Percentiles rank a stretch among this genome's conserved stretches.
phyloP scores from a whole-genome alignment of 2,329 filamentous ascomycete genomes.

The Plenodomus biglobosus region DNA sequence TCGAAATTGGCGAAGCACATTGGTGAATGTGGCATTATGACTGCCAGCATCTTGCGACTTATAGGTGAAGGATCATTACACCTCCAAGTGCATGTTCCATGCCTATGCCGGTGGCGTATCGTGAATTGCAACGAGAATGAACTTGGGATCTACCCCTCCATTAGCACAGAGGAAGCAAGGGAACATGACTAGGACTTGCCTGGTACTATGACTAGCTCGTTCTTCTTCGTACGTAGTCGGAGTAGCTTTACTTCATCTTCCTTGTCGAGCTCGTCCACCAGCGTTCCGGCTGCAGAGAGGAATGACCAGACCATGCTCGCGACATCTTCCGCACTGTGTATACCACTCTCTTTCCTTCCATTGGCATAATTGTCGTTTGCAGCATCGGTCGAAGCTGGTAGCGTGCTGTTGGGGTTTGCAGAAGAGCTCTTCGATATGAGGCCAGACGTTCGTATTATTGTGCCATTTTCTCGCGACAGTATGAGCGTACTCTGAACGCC shows the following conservation, averaged over 20 bases:
- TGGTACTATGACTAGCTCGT: constrained; percentile 80
- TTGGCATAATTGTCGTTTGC: constrained; percentile 36
- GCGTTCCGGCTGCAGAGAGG: constrained; percentile 65
- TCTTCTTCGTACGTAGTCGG: constrained; percentile 77
- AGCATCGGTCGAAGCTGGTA: constrained; percentile 39
- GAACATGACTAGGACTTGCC: constrained; percentile 39
- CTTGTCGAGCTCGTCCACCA: constrained; percentile 72
- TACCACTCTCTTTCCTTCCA: constrained; percentile 47
- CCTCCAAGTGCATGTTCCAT: constrained; percentile 19
- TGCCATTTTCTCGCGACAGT: constrained; percentile 69
- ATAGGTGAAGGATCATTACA: not conserved
- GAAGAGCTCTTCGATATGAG: constrained; percentile 63
- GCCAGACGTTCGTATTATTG: constrained; percentile 74
- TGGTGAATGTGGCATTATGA: constrained; percentile 50
- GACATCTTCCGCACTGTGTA: constrained; percentile 69
- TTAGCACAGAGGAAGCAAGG: constrained; percentile 13
- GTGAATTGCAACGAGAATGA: constrained; percentile 76
- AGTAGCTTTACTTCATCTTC: constrained; percentile 79
- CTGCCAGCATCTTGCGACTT: not conserved
- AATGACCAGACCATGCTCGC: constrained; percentile 76
- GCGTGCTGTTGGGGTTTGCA: constrained; percentile 47
- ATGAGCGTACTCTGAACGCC: constrained; percentile 78
- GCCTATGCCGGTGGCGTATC: constrained; percentile 70
- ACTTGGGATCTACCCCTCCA: constrained; percentile 62
- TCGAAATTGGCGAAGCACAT: constrained; percentile 67